Evolutionary conservation across 139 green algal genomes (phyloP).

Genomic region (Coccomyxa sp.): DNA sequence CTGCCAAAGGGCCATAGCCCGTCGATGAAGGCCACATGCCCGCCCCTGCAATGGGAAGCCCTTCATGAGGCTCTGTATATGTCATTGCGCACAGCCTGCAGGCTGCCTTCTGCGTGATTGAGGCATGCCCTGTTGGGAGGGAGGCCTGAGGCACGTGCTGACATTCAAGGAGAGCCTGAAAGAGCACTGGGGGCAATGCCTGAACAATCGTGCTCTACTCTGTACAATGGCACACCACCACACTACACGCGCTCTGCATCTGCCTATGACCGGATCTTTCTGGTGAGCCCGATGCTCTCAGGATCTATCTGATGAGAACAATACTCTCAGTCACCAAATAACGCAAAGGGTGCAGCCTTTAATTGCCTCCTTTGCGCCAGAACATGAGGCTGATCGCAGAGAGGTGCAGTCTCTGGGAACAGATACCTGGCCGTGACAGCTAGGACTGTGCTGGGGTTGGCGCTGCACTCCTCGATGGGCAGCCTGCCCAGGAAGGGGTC

Average conservation of each 20-base stretch:
- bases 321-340: not conserved
- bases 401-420: not conserved
- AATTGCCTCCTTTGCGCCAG: not conserved
- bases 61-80: no score
- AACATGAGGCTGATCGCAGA: not conserved
- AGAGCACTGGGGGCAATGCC: no score
- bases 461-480: slow-evolving; percentile 15
- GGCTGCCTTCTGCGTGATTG: no score
- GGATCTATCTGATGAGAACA: slow-evolving; percentile 10
- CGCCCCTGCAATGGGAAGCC: slow-evolving; percentile 23
- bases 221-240: no score
- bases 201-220: no score
- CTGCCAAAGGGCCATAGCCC: slow-evolving; percentile 34
- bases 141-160: no score
- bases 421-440: slow-evolving; percentile 13
- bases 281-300: slow-evolving; percentile 20
- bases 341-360: not conserved
- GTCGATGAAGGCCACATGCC: slow-evolving; percentile 38
- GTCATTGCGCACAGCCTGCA: no score
- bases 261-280: no score
- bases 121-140: no score
- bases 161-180: no score
- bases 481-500: slow-evolving; percentile 53
- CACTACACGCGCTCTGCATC: no score
- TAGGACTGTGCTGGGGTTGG: slow-evolving; percentile 25